Evolutionary conservation across 108 stramenopile species (phyloP).

Genomic region (Cyclostephanos tholiformis): DNA sequence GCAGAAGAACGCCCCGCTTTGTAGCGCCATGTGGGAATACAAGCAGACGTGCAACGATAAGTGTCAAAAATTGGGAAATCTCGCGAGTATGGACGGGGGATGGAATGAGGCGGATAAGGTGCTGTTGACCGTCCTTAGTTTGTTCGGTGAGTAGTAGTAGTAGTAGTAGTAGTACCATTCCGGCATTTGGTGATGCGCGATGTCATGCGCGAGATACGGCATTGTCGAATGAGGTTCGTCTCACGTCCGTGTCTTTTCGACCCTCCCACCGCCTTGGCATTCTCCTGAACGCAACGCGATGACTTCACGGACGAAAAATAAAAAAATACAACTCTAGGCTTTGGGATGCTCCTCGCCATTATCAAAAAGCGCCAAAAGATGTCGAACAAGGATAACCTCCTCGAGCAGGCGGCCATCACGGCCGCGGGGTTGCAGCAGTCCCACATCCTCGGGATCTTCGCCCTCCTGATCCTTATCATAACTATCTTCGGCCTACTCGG

Average conservation of each 20-base stretch:
- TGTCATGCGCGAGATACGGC: not conserved
- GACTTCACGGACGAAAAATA: too few relatives aligned
- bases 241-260: slow-evolving; percentile 8
- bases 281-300: too few relatives aligned
- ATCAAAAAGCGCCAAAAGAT: slow-evolving; percentile 74
- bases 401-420: slow-evolving; percentile 84
- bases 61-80: slow-evolving; percentile 56
- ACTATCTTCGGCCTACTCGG: slow-evolving; percentile 73
- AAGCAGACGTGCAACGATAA: slow-evolving; percentile 55
- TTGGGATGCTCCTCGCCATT: slow-evolving; percentile 74
- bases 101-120: slow-evolving; percentile 84
- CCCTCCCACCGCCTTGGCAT: not conserved
- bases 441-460: slow-evolving; percentile 77
- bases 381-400: slow-evolving; percentile 85
- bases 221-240: not conserved
- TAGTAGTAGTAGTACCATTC: too few relatives aligned
- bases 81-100: slow-evolving; percentile 43
- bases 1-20: slow-evolving; percentile 76
- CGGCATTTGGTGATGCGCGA: too few relatives aligned
- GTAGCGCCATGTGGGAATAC: slow-evolving; percentile 72
- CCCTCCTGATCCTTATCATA: slow-evolving; percentile 68
- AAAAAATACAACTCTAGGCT: too few relatives aligned
- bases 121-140: slow-evolving; percentile 64
- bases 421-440: slow-evolving; percentile 82
- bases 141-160: slow-evolving; percentile 62